Percentiles rank a stretch among this genome's conserved stretches.
These are phyloP conservation scores for Solanum pimpinellifolium DNA, from an alignment of 257 asterid genomes.

Conservation along the genomic window DNA sequence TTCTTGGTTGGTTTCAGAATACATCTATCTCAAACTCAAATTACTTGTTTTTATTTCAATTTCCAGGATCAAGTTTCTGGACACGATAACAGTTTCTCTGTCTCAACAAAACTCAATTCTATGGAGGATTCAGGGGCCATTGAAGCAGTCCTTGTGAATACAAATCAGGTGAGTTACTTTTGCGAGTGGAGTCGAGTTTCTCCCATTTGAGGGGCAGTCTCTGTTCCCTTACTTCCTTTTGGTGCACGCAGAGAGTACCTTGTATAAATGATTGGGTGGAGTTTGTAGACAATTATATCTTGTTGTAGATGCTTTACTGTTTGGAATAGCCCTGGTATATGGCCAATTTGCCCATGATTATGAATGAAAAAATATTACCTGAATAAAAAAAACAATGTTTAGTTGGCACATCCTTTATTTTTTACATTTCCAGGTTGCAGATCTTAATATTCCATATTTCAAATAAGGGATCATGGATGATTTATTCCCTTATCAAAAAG, in stretches of 20 bases:
- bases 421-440: not conserved
- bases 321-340: not conserved
- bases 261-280: not conserved
- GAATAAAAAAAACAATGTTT: not conserved
- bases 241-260: not conserved
- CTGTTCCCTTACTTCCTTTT: not conserved
- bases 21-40: not conserved
- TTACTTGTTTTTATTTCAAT: constrained; percentile 15
- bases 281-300: not conserved
- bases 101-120: constrained; percentile 42
- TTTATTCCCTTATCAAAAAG: not conserved
- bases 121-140: constrained; percentile 58
- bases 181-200: not conserved
- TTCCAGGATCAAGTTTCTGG: constrained; percentile 52
- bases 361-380: not conserved
- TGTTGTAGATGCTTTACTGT: not conserved
- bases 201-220: not conserved
- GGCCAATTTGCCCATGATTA: not conserved
- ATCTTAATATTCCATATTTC: not conserved
- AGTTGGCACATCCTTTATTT: not conserved
- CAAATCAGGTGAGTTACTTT: constrained; percentile 53
- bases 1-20: not conserved
- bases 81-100: constrained; percentile 48
- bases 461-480: not conserved
- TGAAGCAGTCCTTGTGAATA: constrained; percentile 69